Percentiles rank a stretch among this genome's conserved stretches.
These are phyloP conservation scores for Phialophora chinensis DNA, from an alignment of 2,329 filamentous ascomycete species.

Conservation along the genomic window DNA sequence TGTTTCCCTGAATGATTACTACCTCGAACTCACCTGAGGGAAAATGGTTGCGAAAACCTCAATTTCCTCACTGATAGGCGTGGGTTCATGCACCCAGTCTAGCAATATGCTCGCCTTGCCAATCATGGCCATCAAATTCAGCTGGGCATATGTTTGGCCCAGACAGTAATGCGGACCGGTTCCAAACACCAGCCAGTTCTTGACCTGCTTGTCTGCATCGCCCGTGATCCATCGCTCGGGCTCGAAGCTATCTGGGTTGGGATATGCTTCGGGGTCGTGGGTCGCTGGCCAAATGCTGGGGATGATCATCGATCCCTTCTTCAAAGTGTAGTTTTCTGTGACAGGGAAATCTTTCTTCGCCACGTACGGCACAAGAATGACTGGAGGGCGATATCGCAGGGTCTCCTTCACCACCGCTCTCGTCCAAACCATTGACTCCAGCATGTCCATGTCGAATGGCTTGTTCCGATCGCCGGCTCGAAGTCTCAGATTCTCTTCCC, in stretches of 20 bases:
- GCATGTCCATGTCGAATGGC: slow-evolving; percentile 77
- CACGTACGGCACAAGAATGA: slow-evolving; percentile 95
- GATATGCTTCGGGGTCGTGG: slow-evolving; percentile 90
- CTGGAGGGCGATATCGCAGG: slow-evolving; percentile 90
- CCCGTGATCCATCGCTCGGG: slow-evolving; percentile 91
- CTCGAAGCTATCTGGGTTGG: slow-evolving; percentile 85
- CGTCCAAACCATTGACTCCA: slow-evolving; percentile 88
- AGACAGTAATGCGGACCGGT: slow-evolving; percentile 96
- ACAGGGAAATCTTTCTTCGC: slow-evolving; percentile 96
- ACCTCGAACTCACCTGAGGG: slow-evolving; percentile 73
- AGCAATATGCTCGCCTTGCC: slow-evolving; percentile 86
- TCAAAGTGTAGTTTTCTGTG: slow-evolving; percentile 83
- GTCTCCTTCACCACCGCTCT: slow-evolving; percentile 90
- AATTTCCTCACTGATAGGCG: slow-evolving; percentile 86
- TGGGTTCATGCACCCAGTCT: slow-evolving; percentile 89
- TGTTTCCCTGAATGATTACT: slow-evolving; percentile 12
- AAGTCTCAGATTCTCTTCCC: slow-evolving; percentile 82
- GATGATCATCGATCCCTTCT: slow-evolving; percentile 94
- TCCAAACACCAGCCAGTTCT: slow-evolving; percentile 97
- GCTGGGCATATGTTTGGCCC: slow-evolving; percentile 87
- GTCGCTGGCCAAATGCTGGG: slow-evolving; percentile 89
- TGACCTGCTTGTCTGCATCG: slow-evolving; percentile 85
- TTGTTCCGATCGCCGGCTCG: slow-evolving; percentile 76
- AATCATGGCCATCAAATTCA: slow-evolving; percentile 86
- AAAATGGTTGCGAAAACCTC: slow-evolving; percentile 99